Conservation (phyloP, 31 red algal species). For the Odonthalia washingtoniensis region DNA sequence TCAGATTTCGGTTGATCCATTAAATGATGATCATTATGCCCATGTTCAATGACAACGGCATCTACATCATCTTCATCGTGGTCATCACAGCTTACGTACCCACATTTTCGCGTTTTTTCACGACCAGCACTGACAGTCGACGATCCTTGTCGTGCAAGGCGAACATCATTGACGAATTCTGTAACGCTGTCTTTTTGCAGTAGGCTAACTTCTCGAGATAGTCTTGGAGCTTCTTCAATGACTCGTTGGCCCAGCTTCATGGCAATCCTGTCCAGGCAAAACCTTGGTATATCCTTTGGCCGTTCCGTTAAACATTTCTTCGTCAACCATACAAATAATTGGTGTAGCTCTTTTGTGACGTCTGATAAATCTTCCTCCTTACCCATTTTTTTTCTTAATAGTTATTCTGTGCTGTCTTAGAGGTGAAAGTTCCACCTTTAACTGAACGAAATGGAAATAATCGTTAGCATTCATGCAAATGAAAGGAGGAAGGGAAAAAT, state of each 20-base stretch:
- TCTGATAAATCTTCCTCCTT: neutral
- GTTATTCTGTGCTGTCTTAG: too few species aligned
- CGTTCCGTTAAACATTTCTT: constrained; percentile 32
- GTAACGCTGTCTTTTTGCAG: neutral
- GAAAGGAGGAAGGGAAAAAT: too few species aligned
- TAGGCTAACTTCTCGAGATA: neutral
- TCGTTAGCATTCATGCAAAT: too few species aligned
- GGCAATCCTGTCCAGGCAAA: constrained; percentile 37
- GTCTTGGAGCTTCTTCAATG: neutral
- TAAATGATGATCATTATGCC: too few species aligned
- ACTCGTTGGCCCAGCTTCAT: neutral
- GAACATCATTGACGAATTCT: neutral
- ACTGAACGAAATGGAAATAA: too few species aligned
- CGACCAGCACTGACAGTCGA: neutral
- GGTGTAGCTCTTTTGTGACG: neutral
- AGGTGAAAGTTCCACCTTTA: too few species aligned
- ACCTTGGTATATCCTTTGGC: constrained; percentile 26
- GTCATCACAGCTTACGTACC: neutral
- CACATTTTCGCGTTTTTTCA: neutral
- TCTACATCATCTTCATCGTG: neutral
- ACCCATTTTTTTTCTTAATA: too few species aligned
- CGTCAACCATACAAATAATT: constrained; percentile 22
- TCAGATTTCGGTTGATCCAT: too few species aligned
- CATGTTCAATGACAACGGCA: neutral
- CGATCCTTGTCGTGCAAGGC: neutral